Percentiles rank a stretch among this genome's conserved stretches.
These are phyloP conservation scores for Phytophthora cryptogea DNA, from an alignment of 352 stramenopile species.

Conservation along the genomic window DNA sequence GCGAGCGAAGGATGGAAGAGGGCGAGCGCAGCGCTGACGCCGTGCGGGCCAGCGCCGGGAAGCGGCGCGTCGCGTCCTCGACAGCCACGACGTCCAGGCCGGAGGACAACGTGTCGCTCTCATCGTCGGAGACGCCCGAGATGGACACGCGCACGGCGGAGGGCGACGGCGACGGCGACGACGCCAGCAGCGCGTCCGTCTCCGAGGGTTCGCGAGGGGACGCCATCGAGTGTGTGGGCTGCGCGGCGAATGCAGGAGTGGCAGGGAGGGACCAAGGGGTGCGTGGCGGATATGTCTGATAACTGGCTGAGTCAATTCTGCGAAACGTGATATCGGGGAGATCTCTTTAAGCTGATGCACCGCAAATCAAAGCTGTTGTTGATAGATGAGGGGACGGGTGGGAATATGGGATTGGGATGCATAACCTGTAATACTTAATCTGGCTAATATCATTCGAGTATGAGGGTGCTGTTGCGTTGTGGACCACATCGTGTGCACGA, in stretches of 20 bases:
- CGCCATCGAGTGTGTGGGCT: slow-evolving; percentile 26
- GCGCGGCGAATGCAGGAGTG: slow-evolving; percentile 4
- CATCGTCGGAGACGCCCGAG: slow-evolving; percentile 16
- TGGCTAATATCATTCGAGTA: too few relatives aligned
- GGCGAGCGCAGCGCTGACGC: slow-evolving; percentile 37
- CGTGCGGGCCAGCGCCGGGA: slow-evolving; percentile 27
- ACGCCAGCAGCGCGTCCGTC: slow-evolving; percentile 49
- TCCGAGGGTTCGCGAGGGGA: slow-evolving; percentile 37
- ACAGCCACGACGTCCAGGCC: slow-evolving; percentile 28
- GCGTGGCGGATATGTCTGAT: slow-evolving; percentile 15
- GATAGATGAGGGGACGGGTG: background rate
- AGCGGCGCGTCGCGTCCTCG: slow-evolving; percentile 8
- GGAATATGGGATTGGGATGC: background rate
- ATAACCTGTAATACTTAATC: slow-evolving; percentile 1
- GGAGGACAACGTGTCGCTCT: slow-evolving; percentile 27
- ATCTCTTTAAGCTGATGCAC: slow-evolving; percentile 2
- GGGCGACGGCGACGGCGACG: slow-evolving; percentile 14
- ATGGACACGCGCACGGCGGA: slow-evolving; percentile 22
- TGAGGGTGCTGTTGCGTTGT: background rate
- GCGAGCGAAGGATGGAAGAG: slow-evolving; percentile 45
- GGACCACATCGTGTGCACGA: background rate
- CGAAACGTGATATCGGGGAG: slow-evolving; percentile 1
- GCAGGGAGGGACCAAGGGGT: background rate
- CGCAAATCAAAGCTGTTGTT: slow-evolving; percentile 1
- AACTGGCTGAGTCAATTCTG: slow-evolving; percentile 5